Conservation (phyloP, 805 yeast species). For the Saturnispora mendoncae region DNA sequence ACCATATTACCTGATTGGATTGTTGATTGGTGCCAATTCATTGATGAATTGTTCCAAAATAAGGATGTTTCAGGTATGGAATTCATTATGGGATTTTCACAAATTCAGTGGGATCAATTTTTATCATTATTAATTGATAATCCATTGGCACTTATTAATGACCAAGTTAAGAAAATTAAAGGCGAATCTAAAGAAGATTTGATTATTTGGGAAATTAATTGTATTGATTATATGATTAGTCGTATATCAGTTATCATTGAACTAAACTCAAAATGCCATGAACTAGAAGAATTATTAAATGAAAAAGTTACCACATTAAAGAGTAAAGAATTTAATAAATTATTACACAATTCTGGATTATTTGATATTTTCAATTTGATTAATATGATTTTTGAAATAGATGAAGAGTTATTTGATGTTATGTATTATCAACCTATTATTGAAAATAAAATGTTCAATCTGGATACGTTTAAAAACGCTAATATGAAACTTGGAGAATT, state of each 20-base stretch:
- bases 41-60: constrained; percentile 48
- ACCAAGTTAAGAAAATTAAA: constrained; percentile 7
- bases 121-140: constrained; percentile 36
- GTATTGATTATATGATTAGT: constrained; percentile 48
- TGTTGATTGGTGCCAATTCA: constrained; percentile 50
- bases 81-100: constrained; percentile 30
- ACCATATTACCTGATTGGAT: constrained; percentile 82
- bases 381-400: constrained; percentile 63
- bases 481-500: constrained; percentile 40
- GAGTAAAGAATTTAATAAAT: constrained; percentile 36
- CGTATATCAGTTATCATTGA: constrained; percentile 32
- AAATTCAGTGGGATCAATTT: constrained; percentile 30
- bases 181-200: constrained; percentile 23
- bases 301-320: constrained; percentile 33
- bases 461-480: constrained; percentile 35
- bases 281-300: constrained; percentile 30
- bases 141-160: constrained; percentile 34
- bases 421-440: constrained; percentile 55
- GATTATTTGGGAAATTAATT: constrained; percentile 45
- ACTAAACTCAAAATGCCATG: constrained; percentile 18
- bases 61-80: constrained; percentile 23
- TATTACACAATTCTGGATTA: constrained; percentile 46
- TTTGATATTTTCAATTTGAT: constrained; percentile 53
- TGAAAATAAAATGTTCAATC: constrained; percentile 50
- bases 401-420: constrained; percentile 50